Base-by-base conservation (phyloP, 352 stramenopile species). In the Aphanomyces euteiches region DNA sequence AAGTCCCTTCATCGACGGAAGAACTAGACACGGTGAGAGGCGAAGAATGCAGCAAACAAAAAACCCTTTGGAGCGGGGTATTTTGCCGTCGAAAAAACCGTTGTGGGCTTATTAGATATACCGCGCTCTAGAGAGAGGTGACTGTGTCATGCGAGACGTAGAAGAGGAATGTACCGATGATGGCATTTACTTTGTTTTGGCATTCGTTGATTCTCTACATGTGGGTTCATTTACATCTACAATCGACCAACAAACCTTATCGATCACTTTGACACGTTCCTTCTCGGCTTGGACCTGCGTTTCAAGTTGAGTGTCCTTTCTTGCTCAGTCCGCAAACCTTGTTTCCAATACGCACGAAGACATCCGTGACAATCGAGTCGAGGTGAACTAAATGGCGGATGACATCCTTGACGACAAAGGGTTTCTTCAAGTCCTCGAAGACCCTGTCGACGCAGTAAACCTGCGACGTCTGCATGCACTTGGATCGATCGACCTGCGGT, bases 61-160 rank as follows among this genome's bases (percentile, higher is more conserved):
- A 69, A 43, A 69, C 53, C 57, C 74, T 89, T 87, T 10, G 87
- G 87, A 4, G 87, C 85, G 8, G 87, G 87, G 73, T 92, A 95
- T 72, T 90, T 92, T 67, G 87, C 92, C 36, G 87, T 95, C 34
- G 85, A 93, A 75, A 93, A 95, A n/a, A 95, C 84, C 7, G 87
- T 95, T 40, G 87, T 95, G 47, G 87, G 85, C 61, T 93, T 95
- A 40, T 90, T 95, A 59, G 80, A 90, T 8, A 83, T 84, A 63
- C 85, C 82, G 28, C 87, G 85, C 50, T 86, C 84, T 65, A 84
- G 89, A 4, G 10, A 38, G 5, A 59, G 34, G 53, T 58, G 61
- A 58, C 5, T 13, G 61, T 43, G 7, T 28, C 38, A 13, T 37
- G 12, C 13, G 60, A 36, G 17, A 28, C 13, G 3, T 57, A 13